phyloP scores from a whole-genome alignment of 805 yeast genomes.

The Ogataea pignaliae region DNA sequence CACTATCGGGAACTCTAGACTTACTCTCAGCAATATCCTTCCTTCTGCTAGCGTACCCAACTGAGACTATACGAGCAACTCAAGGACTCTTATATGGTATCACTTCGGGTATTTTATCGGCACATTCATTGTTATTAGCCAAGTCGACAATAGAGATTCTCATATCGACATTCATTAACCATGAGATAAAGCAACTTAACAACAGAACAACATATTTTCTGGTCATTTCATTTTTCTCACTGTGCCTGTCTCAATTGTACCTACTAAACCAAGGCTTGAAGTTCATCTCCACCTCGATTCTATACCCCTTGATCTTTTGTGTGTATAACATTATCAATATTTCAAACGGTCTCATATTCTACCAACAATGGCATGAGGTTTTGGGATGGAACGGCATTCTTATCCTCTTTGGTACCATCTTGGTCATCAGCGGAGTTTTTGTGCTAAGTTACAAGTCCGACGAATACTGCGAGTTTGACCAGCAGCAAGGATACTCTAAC shows the following conservation, averaged over 20 bases:
- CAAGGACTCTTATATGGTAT: constrained; percentile 65
- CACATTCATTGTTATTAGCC: constrained; percentile 83
- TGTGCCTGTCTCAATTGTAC: constrained; percentile 68
- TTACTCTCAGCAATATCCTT: background rate
- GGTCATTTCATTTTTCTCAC: constrained; percentile 47
- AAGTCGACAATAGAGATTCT: constrained; percentile 74
- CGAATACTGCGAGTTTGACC: constrained; percentile 1
- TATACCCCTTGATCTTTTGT: constrained; percentile 84
- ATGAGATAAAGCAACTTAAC: constrained; percentile 28
- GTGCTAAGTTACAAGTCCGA: constrained; percentile 52
- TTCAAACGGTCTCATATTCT: constrained; percentile 59
- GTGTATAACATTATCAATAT: constrained; percentile 70
- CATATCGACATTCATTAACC: constrained; percentile 37
- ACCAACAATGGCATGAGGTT: constrained; percentile 44
- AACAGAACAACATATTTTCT: constrained; percentile 45
- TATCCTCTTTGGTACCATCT: constrained; percentile 42
- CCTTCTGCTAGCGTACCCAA: constrained; percentile 9
- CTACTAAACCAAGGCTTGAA: constrained; percentile 72
- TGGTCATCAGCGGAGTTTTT: constrained; percentile 65
- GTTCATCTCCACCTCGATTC: constrained; percentile 64
- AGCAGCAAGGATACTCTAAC: constrained; percentile 4
- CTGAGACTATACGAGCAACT: constrained; percentile 23
- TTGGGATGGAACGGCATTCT: constrained; percentile 31
- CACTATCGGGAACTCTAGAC: background rate
- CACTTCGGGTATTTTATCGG: constrained; percentile 73